Evolutionary conservation across 257 asterid genomes (phyloP), one percentile per base, ranked within the genome.

Genomic region (Parsonsia alboflavescens): DNA sequence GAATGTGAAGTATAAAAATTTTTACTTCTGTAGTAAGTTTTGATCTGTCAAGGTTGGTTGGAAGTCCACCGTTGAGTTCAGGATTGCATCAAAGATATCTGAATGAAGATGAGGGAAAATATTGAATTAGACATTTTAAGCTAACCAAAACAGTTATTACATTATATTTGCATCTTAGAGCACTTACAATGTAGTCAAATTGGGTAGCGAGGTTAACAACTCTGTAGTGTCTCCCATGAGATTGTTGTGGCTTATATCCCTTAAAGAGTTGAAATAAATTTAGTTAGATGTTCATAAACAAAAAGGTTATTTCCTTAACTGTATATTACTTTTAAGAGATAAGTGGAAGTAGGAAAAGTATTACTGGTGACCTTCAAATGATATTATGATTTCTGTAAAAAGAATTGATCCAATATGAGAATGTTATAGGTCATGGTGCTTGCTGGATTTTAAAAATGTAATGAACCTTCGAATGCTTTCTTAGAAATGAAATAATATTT

Each of bases 171-270:
- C 7, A 52, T 13, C 28, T 2, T 66, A 0, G 2, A 44, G 48
- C 72, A 78, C 94, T 87, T 87, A 89, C 94, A 89, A 52, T 36
- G 69, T 78, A 42, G 70, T 79, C 89, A 89, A 78, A 77, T 75
- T 33, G 36, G 81, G 75, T 77, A 89, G 73, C 77, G 76, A 73
- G 79, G 69, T 64, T 50, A 84, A 58, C 62, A 86, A 61, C 73
- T 73, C 73, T n/a, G 84, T 30, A 76, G 88, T 80, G 83, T 85
- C 77, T 79, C 91, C 96, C 26, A 41, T 73, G 75, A 89, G 82
- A 75, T 81, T 85, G 82, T 86, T 89, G 86, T 84, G 83, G 79
- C 96, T 83, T 74, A 88, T 77, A 82, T 89, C 96, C 84, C 96
- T 89, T 53, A 69, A 80, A 76, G n/a, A 75, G 48, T 64, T 30